phyloP scores from a whole-genome alignment of 176 grass and related monocot species.

The Zea mays region DNA sequence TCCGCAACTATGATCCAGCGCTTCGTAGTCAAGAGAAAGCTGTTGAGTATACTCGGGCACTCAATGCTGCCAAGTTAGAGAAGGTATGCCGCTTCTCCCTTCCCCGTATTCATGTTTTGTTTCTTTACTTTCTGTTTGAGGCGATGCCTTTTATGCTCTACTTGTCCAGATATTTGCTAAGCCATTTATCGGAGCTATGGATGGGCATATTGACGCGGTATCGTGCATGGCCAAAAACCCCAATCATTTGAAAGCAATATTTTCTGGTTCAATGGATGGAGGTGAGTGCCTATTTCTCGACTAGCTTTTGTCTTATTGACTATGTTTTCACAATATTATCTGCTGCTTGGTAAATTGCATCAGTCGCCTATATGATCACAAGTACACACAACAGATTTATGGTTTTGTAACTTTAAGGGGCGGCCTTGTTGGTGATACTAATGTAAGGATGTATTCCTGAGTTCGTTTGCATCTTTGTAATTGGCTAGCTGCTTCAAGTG shows the following conservation, averaged over 20 bases:
- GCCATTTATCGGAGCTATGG: conserved; percentile 97
- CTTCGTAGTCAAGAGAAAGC: conserved; percentile 86
- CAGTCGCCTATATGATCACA: background rate
- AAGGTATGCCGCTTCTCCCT: conserved; percentile 44
- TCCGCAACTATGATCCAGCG: conserved; percentile 83
- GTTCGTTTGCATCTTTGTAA: background rate
- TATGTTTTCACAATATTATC: background rate
- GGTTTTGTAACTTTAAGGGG: background rate
- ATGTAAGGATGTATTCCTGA: background rate
- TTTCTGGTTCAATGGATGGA: conserved; percentile 97
- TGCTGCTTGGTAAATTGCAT: background rate
- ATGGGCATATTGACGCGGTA: conserved; percentile 85
- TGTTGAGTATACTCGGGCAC: conserved; percentile 85
- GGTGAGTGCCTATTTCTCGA: conserved; percentile 41
- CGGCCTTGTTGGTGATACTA: background rate
- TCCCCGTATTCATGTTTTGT: background rate
- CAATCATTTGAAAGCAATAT: conserved; percentile 90
- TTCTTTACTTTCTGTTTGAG: background rate
- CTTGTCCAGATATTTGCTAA: conserved; percentile 84
- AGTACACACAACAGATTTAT: background rate
- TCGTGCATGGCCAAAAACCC: conserved; percentile 83
- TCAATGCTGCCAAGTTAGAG: conserved; percentile 94
- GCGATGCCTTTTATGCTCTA: conserved; percentile 19
- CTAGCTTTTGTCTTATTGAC: background rate
- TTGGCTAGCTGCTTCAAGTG: background rate